A percentile compares a stretch with the other conserved stretches of the same genome.
Conservation (phyloP, 768 basidiomycete species). For the Thelephora ganbajun region DNA sequence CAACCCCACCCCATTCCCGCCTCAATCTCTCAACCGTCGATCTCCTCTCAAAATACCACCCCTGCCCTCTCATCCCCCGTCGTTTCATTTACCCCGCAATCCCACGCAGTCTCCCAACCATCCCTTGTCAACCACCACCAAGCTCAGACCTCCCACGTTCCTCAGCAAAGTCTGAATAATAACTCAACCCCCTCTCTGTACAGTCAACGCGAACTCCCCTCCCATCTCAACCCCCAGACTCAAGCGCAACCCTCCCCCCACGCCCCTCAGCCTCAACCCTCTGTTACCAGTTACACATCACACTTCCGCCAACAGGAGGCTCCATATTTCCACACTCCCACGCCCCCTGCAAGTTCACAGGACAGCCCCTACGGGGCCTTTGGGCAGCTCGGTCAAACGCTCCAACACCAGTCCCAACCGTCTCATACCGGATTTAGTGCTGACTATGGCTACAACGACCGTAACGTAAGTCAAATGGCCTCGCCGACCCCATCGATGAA, state of each 20-base stretch:
- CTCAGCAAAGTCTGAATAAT: constrained; percentile 11
- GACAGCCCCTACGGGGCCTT: constrained; percentile 51
- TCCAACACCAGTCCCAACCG: constrained; percentile 44
- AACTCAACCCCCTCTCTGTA: constrained; percentile 29
- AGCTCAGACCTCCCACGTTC: constrained; percentile 7
- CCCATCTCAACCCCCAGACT: constrained; percentile 49
- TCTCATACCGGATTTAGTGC: constrained; percentile 42
- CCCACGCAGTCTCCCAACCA: constrained; percentile 11
- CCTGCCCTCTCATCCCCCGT: constrained; percentile 16
- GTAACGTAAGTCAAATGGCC: constrained; percentile 33
- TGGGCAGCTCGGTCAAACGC: constrained; percentile 43
- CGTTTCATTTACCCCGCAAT: constrained; percentile 18
- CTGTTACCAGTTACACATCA: constrained; percentile 29
- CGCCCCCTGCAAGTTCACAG: constrained; percentile 54
- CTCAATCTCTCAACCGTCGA: constrained; percentile 15
- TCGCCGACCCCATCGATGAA: background rate
- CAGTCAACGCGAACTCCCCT: constrained; percentile 49
- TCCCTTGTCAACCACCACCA: constrained; percentile 12
- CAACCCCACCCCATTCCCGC: constrained; percentile 9
- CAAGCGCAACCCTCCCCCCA: constrained; percentile 25
- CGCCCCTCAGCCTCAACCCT: constrained; percentile 19
- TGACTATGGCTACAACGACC: constrained; percentile 61
- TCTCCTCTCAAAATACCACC: constrained; percentile 13
- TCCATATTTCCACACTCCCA: constrained; percentile 68
- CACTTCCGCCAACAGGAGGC: constrained; percentile 62